Conservation (phyloP, 805 yeast genomes). For the Metschnikowia corniflorae region DNA sequence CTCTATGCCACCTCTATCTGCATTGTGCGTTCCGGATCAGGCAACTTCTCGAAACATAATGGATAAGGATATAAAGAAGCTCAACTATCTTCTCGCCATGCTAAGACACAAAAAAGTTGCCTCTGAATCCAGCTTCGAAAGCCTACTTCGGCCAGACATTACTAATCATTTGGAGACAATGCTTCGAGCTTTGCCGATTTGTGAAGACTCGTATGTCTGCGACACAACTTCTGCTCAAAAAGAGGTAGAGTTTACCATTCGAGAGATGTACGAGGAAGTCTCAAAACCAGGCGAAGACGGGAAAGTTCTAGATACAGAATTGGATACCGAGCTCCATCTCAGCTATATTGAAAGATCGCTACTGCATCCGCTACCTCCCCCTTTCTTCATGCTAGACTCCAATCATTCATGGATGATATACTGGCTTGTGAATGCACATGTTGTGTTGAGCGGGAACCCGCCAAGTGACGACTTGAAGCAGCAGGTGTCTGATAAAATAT, state of each 20-base stretch:
- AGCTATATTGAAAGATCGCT: slow-evolving; percentile 42
- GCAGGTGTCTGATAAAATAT: slow-evolving; percentile 23
- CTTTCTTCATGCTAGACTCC: slow-evolving; percentile 65
- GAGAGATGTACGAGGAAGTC: slow-evolving; percentile 27
- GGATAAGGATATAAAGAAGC: slow-evolving; percentile 9
- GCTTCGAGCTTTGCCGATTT: slow-evolving; percentile 13
- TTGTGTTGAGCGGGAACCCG: slow-evolving; percentile 16
- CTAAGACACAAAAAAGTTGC: slow-evolving; percentile 4
- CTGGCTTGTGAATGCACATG: slow-evolving; percentile 64
- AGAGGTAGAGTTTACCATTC: slow-evolving; percentile 27
- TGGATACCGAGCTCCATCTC: slow-evolving; percentile 34
- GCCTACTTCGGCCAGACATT: slow-evolving; percentile 12
- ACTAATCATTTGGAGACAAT: slow-evolving; percentile 7
- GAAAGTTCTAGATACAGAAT: slow-evolving; percentile 9
- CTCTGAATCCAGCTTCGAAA: slow-evolving; percentile 16
- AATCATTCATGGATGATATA: slow-evolving; percentile 90
- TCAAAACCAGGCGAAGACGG: slow-evolving; percentile 11
- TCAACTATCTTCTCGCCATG: slow-evolving; percentile 10
- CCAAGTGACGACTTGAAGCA: slow-evolving; percentile 4
- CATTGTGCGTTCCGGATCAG: slow-evolving; percentile 9
- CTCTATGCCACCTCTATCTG: background rate
- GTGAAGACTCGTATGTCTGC: slow-evolving; percentile 24
- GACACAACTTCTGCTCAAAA: slow-evolving; percentile 37
- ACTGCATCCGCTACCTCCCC: slow-evolving; percentile 44
- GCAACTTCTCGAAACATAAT: slow-evolving; percentile 5